phyloP scores from a whole-genome alignment of 1,139 yeast genomes.

The Yamadazyma taylorii region DNA sequence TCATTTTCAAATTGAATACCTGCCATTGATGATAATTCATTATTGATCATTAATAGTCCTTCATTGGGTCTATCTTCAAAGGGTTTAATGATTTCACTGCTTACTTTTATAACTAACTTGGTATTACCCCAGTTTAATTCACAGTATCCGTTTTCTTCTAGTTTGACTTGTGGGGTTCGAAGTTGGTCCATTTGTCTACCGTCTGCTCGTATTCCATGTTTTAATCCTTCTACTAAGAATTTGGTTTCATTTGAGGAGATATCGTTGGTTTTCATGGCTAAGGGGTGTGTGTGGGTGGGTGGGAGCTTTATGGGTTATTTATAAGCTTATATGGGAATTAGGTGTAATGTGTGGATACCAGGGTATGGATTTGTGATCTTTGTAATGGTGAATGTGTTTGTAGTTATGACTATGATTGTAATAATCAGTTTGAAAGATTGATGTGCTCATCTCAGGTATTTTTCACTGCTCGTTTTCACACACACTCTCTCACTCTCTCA shows the following conservation, averaged over 20 bases:
- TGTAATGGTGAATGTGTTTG: no score
- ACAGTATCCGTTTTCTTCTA: slow-evolving; percentile 82
- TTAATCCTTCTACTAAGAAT: slow-evolving; percentile 63
- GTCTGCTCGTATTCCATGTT: slow-evolving; percentile 64
- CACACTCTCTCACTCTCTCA: no score
- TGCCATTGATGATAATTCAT: slow-evolving; percentile 90
- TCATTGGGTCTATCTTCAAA: slow-evolving; percentile 93
- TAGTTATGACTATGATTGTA: no score
- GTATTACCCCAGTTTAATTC: slow-evolving; percentile 77
- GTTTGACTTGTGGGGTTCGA: slow-evolving; percentile 60
- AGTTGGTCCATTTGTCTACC: slow-evolving; percentile 65
- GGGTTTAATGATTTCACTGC: slow-evolving; percentile 80
- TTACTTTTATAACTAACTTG: slow-evolving; percentile 70
- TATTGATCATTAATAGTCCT: slow-evolving; percentile 79
- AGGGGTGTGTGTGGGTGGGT: no score
- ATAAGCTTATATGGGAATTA: no score
- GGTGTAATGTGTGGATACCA: no score
- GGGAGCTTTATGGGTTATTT: no score
- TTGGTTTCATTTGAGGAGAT: slow-evolving; percentile 65
- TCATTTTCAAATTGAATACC: slow-evolving; percentile 72
- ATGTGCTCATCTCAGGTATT: no score
- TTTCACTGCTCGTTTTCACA: no score
- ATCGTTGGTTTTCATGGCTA: slow-evolving; percentile 52
- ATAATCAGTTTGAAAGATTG: no score
- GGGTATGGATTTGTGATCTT: no score